Base-by-base conservation (phyloP, 495 filamentous ascomycete genomes). In the Symbiotaphrina buchneri region DNA sequence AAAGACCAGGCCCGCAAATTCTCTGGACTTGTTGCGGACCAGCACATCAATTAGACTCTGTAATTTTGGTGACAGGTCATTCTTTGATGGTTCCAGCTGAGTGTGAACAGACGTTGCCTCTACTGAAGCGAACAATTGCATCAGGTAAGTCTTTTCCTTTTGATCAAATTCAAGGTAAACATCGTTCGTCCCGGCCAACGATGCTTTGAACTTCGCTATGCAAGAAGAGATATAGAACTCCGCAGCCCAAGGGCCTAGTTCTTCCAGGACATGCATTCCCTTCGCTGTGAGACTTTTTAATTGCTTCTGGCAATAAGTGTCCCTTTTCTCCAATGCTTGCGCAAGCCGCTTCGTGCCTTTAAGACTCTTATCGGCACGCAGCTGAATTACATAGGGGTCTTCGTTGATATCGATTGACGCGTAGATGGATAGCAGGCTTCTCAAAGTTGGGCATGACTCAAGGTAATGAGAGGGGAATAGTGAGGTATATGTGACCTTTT, bases 1-100 rank as follows among this genome's bases (percentile, higher is more conserved):
- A 39, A 97, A 97, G 1, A 94, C 52, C 5, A 97, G 62, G 0
- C 78, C 76, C 0, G 68, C 62, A 15, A 74, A 68, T 0, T 53
- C 49, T 6, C 53, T 48, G 1, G 39, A 34, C 3, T 62, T 40
- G 19, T 56, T 49, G 5, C 41, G 41, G 0, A 52, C 45, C 5
- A 84, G 51, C 16, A 65, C 55, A 0, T 56, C 36, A 6, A 84
- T 41, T 20, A 90, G 46, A 1, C 39, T 44, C 21, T 49, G 36
- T 4, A 68, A 41, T 38, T 80, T 82, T 5, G 50, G 37, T 0
- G 73, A 68, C 0, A 67, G 33, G 18, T 21, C 16, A 7, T 8
- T 10, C 30, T 20, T 8, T 17, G 34, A 15, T 15, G 14, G 11
- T 10, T 20, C 4, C 11, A 10, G 2, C 10, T 23, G 3, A 2